Evolutionary conservation across 768 basidiomycete species (phyloP).

Genomic region (Fibroporia radiculosa): DNA sequence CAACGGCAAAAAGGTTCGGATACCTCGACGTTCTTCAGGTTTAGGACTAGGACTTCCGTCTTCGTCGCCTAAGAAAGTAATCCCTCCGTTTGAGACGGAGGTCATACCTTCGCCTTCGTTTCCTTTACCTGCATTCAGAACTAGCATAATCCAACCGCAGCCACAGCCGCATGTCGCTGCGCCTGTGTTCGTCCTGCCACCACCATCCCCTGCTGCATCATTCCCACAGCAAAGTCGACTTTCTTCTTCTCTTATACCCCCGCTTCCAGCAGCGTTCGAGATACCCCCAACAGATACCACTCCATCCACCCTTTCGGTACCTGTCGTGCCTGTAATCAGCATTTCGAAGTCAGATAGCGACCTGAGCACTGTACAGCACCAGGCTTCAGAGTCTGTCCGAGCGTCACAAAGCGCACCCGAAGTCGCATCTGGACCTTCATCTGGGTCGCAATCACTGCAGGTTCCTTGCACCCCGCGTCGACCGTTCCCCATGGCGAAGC

Average conservation of each 20-base stretch:
- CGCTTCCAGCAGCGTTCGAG: conserved; percentile 12
- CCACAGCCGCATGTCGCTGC: conserved; percentile 45
- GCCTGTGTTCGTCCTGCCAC: conserved; percentile 70
- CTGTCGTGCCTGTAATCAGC: neutral
- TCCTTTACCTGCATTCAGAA: conserved; percentile 22
- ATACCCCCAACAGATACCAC: conserved; percentile 10
- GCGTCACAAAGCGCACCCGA: neutral
- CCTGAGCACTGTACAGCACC: neutral
- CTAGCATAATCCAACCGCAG: conserved; percentile 16
- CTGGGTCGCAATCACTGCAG: neutral
- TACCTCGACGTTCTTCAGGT: conserved; percentile 40
- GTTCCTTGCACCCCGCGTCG: conserved; percentile 28
- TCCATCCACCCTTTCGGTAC: neutral
- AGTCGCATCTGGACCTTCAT: neutral
- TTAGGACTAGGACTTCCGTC: conserved; percentile 21
- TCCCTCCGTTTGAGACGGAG: conserved; percentile 47
- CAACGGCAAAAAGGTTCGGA: conserved; percentile 34
- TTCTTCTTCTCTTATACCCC: conserved; percentile 15
- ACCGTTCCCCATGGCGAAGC: conserved; percentile 68
- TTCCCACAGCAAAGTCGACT: conserved; percentile 36
- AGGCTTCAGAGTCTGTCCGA: neutral
- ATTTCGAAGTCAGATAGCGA: neutral
- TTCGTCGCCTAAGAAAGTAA: conserved; percentile 28
- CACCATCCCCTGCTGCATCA: conserved; percentile 65
- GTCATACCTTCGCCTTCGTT: conserved; percentile 30